These are phyloP conservation scores for Phytopythium litorale DNA, from an alignment of 352 stramenopile species.

Conservation along the genomic window DNA sequence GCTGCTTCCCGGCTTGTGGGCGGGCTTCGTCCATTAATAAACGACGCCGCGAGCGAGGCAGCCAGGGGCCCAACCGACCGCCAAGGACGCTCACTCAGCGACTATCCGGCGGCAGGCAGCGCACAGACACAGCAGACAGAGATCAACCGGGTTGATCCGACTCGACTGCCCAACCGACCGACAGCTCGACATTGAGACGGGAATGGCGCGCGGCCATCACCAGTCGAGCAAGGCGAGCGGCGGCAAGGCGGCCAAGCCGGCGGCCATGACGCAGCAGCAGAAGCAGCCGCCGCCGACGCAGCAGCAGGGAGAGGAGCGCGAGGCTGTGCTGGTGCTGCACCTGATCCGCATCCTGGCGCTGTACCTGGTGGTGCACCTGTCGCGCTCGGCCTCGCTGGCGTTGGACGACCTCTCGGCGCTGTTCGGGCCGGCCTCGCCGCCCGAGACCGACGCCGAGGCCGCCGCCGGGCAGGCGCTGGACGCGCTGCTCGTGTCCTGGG, in stretches of 20 bases:
- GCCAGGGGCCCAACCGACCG: background rate
- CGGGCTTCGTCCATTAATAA: conserved; percentile 5
- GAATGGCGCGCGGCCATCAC: conserved; percentile 1
- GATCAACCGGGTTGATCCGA: too few relatives aligned
- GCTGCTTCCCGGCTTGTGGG: background rate
- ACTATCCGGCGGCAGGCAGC: background rate
- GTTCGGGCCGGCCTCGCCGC: conserved; percentile 13
- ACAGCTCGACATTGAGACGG: background rate
- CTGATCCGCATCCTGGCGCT: conserved; percentile 59
- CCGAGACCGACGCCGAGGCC: conserved; percentile 12
- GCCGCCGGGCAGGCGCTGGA: conserved; percentile 22
- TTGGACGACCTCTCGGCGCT: conserved; percentile 33
- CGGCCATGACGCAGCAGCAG: background rate
- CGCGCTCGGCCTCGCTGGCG: conserved; percentile 24
- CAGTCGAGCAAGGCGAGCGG: background rate
- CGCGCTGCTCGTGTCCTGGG: conserved; percentile 29
- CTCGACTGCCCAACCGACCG: too few relatives aligned
- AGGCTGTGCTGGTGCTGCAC: conserved; percentile 45
- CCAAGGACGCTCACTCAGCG: conserved; percentile 1
- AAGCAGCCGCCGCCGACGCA: background rate
- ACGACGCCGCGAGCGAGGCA: background rate
- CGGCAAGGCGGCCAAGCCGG: too few relatives aligned
- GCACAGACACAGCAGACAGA: too few relatives aligned
- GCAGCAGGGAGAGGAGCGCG: background rate
- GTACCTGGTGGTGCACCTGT: conserved; percentile 56